A percentile compares a stretch with the other conserved stretches of the same genome.
These are phyloP conservation scores for Neofusicoccum parvum DNA, from an alignment of 2,329 filamentous ascomycete genomes.

Conservation along the genomic window DNA sequence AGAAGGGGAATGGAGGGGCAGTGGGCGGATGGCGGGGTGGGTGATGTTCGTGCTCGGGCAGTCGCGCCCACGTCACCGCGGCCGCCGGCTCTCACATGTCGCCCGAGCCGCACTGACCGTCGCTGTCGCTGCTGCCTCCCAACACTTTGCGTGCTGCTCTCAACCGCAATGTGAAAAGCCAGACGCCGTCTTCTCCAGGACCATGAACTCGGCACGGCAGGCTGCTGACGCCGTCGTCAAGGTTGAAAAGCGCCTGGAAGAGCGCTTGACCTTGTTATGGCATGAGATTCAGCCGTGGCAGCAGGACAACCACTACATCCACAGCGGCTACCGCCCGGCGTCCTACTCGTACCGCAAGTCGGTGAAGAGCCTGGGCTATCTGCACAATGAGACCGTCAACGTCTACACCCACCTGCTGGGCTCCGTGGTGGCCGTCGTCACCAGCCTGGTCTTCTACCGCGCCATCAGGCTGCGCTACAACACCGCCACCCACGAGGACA, in stretches of 20 bases:
- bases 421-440: slow-evolving; percentile 30
- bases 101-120: too few relatives aligned
- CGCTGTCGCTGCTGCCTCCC: background rate
- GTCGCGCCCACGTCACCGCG: too few relatives aligned
- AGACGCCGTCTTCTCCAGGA: too few relatives aligned
- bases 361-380: slow-evolving; percentile 59
- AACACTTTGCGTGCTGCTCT: background rate
- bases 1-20: background rate
- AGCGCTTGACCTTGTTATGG: slow-evolving; percentile 50
- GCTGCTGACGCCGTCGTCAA: slow-evolving; percentile 7
- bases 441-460: slow-evolving; percentile 29
- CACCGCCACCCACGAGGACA: slow-evolving; percentile 38
- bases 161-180: background rate
- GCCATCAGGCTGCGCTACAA: slow-evolving; percentile 34
- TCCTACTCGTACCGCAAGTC: slow-evolving; percentile 64
- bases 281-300: slow-evolving; percentile 47
- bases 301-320: slow-evolving; percentile 70
- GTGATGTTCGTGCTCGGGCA: too few relatives aligned
- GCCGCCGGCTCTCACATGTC: too few relatives aligned
- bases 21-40: background rate
- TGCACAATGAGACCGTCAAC: slow-evolving; percentile 72
- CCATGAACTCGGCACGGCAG: slow-evolving; percentile 2
- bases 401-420: slow-evolving; percentile 67
- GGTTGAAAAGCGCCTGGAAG: slow-evolving; percentile 39
- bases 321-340: slow-evolving; percentile 64